Evolutionary conservation across 1,139 yeast genomes (phyloP).

Genomic region (Pichia sp.): DNA sequence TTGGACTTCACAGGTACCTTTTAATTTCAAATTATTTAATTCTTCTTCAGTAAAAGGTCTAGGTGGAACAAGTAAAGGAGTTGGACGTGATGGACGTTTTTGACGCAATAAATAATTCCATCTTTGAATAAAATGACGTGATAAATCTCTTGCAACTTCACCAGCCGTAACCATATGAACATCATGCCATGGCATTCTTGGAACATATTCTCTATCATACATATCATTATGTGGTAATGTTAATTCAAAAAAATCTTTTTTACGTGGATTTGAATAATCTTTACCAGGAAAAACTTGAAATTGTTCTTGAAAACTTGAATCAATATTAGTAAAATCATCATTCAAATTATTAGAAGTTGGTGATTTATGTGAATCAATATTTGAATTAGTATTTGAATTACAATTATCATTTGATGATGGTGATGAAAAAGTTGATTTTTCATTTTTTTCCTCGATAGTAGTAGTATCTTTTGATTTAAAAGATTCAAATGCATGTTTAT

Average conservation of each 20-base stretch:
- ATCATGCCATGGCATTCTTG: slow-evolving; percentile 99
- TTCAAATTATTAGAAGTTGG: not conserved
- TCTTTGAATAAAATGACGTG: slow-evolving; percentile 93
- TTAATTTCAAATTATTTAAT: slow-evolving; percentile 52
- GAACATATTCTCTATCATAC: slow-evolving; percentile 75
- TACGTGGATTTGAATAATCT: slow-evolving; percentile 94
- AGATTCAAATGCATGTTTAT: slow-evolving; percentile 35
- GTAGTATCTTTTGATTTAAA: not conserved
- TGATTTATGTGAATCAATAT: not conserved
- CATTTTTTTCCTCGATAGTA: not conserved
- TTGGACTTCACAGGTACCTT: slow-evolving; percentile 91
- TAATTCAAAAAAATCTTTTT: slow-evolving; percentile 73
- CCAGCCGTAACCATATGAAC: slow-evolving; percentile 95
- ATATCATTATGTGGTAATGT: slow-evolving; percentile 87
- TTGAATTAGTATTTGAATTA: not conserved
- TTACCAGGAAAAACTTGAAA: slow-evolving; percentile 91
- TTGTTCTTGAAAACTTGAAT: slow-evolving; percentile 12
- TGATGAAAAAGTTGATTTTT: not conserved
- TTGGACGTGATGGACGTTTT: slow-evolving; percentile 87
- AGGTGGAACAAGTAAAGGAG: slow-evolving; percentile 90
- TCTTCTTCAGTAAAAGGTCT: slow-evolving; percentile 77
- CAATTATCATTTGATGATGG: not conserved
- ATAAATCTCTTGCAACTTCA: slow-evolving; percentile 88
- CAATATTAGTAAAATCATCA: not conserved
- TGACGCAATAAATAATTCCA: slow-evolving; percentile 94